Percentiles rank a stretch among this genome's conserved stretches.
These are phyloP conservation scores for Boletus speciosus DNA, from an alignment of 768 basidiomycete genomes.

Conservation along the genomic window DNA sequence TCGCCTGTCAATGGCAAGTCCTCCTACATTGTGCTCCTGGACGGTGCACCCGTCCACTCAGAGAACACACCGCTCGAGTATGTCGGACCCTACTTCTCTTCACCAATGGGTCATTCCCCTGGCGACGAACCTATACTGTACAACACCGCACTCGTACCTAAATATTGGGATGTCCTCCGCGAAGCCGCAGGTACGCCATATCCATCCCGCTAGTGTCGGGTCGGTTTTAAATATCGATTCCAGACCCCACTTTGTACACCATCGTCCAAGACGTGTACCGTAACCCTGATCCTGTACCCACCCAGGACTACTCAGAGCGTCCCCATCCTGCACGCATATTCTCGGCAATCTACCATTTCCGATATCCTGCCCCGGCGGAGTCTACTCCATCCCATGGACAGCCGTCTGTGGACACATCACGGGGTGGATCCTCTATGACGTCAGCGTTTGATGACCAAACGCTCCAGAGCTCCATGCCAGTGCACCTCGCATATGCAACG, in stretches of 20 bases:
- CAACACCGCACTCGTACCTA: conserved; percentile 57
- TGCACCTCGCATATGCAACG: neutral
- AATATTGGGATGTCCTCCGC: conserved; percentile 61
- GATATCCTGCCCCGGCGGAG: conserved; percentile 30
- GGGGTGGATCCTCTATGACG: conserved; percentile 12
- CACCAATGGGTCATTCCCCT: conserved; percentile 19
- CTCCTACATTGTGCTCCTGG: conserved; percentile 51
- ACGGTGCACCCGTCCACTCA: conserved; percentile 47
- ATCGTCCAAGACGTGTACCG: conserved; percentile 61
- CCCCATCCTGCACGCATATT: conserved; percentile 40
- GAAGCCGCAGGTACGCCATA: conserved; percentile 46
- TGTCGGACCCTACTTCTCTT: conserved; percentile 34
- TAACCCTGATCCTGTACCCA: conserved; percentile 26
- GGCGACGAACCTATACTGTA: conserved; percentile 45
- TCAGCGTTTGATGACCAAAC: conserved; percentile 8
- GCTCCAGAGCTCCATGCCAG: neutral
- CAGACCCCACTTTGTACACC: conserved; percentile 65
- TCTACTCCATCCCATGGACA: conserved; percentile 9
- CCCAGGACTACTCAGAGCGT: conserved; percentile 15
- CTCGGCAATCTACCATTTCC: conserved; percentile 59
- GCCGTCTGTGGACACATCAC: conserved; percentile 11
- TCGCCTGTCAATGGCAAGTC: conserved; percentile 49
- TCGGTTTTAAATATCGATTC: neutral
- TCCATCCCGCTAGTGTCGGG: neutral
- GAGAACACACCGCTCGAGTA: conserved; percentile 42